A percentile compares a stretch with the other conserved stretches of the same genome.
Conservation (phyloP, 1,139 yeast species). For the Pichiaceae sp. region DNA sequence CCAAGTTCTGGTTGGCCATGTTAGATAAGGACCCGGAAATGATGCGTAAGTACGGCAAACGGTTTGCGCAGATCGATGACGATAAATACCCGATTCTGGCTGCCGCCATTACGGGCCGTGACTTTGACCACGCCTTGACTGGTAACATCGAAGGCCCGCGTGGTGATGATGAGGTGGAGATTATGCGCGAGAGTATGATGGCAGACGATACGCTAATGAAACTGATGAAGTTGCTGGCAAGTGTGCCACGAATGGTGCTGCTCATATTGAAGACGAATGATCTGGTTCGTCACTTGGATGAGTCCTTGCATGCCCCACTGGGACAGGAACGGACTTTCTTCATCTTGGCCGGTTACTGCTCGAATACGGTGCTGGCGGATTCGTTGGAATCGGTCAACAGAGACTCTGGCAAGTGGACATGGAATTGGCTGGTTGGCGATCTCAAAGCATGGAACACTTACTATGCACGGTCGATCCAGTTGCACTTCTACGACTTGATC, state of each 20-base stretch:
- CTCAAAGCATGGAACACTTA: conserved; percentile 36
- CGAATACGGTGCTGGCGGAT: conserved; percentile 68
- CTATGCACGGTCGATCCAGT: conserved; percentile 43
- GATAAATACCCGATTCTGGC: conserved; percentile 77
- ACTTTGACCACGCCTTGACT: conserved; percentile 63
- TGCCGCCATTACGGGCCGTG: conserved; percentile 92
- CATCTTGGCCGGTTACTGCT: conserved; percentile 87
- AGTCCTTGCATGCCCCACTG: conserved; percentile 67
- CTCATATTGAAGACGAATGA: conserved; percentile 91
- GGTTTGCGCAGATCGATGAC: conserved; percentile 75
- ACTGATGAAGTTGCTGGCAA: conserved; percentile 70
- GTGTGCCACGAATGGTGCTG: conserved; percentile 78
- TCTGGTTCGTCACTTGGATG: conserved; percentile 82
- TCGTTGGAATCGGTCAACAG: conserved; percentile 34
- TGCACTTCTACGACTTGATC: conserved; percentile 46
- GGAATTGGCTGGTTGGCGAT: conserved; percentile 29
- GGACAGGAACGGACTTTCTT: conserved; percentile 86
- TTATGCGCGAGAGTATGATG: conserved; percentile 57
- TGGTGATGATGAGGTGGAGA: conserved; percentile 45
- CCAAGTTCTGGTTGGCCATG: conserved; percentile 88
- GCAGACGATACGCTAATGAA: conserved; percentile 60
- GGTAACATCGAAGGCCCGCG: conserved; percentile 54
- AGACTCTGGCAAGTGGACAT: conserved; percentile 29
- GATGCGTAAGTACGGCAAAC: conserved; percentile 68
- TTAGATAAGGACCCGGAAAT: conserved; percentile 57